Evolutionary conservation across 1,284 basidiomycete species (phyloP).

Genomic region (Cutaneotrichosporon cavernicola): DNA sequence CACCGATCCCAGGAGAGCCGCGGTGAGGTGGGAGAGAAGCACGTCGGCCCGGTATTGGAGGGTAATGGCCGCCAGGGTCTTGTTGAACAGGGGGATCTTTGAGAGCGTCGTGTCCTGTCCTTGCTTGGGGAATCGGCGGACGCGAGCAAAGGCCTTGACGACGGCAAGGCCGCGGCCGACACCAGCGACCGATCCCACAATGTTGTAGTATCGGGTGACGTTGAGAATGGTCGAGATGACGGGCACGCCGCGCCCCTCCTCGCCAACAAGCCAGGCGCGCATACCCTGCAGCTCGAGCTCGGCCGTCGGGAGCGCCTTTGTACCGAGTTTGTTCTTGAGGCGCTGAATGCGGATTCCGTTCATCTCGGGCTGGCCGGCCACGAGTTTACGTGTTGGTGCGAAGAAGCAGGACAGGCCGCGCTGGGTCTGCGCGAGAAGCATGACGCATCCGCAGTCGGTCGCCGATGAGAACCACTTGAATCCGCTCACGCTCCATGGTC

Average conservation of each 20-base stretch:
- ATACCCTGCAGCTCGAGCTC: conserved; percentile 67
- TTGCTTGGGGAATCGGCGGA: conserved; percentile 56
- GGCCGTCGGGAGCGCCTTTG: conserved; percentile 71
- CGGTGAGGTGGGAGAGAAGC: conserved; percentile 63
- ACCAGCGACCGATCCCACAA: conserved; percentile 54
- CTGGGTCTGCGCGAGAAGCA: conserved; percentile 23
- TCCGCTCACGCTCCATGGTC: conserved; percentile 58
- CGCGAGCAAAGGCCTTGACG: conserved; percentile 63
- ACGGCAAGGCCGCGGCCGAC: conserved; percentile 65
- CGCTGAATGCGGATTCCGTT: conserved; percentile 73
- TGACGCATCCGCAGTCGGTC: conserved; percentile 57
- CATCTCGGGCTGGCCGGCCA: conserved; percentile 44
- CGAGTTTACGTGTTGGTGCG: conserved; percentile 56
- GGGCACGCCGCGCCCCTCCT: conserved; percentile 64
- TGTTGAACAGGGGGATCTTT: conserved; percentile 58
- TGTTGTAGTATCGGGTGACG: conserved; percentile 71
- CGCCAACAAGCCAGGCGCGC: conserved; percentile 66
- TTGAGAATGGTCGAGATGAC: conserved; percentile 70
- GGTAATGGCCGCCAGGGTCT: conserved; percentile 62
- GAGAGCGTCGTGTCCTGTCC: conserved; percentile 57
- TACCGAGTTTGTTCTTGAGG: conserved; percentile 76
- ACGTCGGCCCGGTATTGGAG: conserved; percentile 65
- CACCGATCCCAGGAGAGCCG: conserved; percentile 62
- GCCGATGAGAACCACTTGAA: conserved; percentile 84
- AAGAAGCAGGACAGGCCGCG: conserved; percentile 67